Evolutionary conservation across 768 basidiomycete species (phyloP).

Genomic region (Leccinum truebloodii): DNA sequence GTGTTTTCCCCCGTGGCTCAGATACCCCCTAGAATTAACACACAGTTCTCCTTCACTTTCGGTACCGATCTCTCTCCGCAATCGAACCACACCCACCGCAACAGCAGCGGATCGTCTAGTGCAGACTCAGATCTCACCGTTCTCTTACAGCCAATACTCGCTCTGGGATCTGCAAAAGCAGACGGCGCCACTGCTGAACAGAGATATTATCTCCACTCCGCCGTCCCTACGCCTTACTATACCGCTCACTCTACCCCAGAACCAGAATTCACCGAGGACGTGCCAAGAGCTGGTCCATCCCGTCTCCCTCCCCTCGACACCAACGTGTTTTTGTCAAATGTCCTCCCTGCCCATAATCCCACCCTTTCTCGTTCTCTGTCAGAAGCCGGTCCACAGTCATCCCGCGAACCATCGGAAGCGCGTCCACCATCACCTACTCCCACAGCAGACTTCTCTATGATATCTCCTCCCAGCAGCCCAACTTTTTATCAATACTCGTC

Average conservation of each 20-base stretch:
- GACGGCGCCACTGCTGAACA: constrained; percentile 13
- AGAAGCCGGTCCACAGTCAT: constrained; percentile 27
- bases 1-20: constrained; percentile 8
- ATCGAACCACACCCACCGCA: background rate
- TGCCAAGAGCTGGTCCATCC: constrained; percentile 29
- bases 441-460: constrained; percentile 48
- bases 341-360: constrained; percentile 14
- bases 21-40: constrained; percentile 4
- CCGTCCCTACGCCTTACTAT: constrained; percentile 33
- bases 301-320: constrained; percentile 27
- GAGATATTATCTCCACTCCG: constrained; percentile 21
- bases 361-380: constrained; percentile 30
- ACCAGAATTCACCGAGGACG: constrained; percentile 19
- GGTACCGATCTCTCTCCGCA: constrained; percentile 12
- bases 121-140: constrained; percentile 26
- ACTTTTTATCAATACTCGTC: constrained; percentile 36
- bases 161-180: constrained; percentile 16
- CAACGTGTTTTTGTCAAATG: constrained; percentile 11
- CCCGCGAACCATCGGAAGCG: constrained; percentile 11
- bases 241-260: constrained; percentile 35
- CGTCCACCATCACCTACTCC: constrained; percentile 47
- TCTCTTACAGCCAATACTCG: constrained; percentile 11
- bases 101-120: constrained; percentile 16
- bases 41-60: constrained; percentile 15
- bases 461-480: constrained; percentile 42